phyloP scores from a whole-genome alignment of 202 grass and related monocot genomes.

The Zizania palustris region DNA sequence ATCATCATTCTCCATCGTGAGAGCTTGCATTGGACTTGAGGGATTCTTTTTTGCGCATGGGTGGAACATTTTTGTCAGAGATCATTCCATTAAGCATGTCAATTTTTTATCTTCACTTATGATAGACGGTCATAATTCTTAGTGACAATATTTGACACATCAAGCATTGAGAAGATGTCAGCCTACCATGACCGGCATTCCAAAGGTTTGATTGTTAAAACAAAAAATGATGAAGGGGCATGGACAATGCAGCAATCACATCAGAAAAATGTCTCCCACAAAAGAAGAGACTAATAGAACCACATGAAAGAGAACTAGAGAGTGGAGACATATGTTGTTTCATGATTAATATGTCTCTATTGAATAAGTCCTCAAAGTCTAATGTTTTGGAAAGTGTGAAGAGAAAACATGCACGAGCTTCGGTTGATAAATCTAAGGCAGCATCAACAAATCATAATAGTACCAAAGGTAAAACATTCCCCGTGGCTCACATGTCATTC shows the following conservation, averaged over 20 bases:
- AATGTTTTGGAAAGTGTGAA: not conserved
- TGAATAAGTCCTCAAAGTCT: constrained; percentile 26
- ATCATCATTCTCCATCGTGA: constrained; percentile 38
- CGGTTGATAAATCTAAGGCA: too few species aligned
- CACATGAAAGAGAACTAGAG: too few species aligned
- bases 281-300: constrained; percentile 11
- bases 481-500: not conserved
- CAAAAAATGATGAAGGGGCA: constrained; percentile 13
- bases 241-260: not conserved
- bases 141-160: constrained; percentile 53
- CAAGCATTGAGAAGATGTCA: constrained; percentile 49
- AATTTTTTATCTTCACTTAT: constrained; percentile 67
- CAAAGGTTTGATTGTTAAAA: not conserved
- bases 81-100: constrained; percentile 61
- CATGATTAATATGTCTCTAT: not conserved
- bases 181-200: constrained; percentile 49
- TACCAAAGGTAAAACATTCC: too few species aligned
- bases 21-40: constrained; percentile 44
- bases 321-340: constrained; percentile 1
- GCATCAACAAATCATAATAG: too few species aligned
- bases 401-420: too few species aligned
- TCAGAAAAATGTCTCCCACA: constrained; percentile 12
- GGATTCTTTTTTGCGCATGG: constrained; percentile 54
- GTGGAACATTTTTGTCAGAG: constrained; percentile 73
- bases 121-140: constrained; percentile 57